A percentile compares a stretch with the other conserved stretches of the same genome.
Evolutionary conservation across 2,329 filamentous ascomycete genomes (phyloP).

Genomic region (Fusarium sp.): DNA sequence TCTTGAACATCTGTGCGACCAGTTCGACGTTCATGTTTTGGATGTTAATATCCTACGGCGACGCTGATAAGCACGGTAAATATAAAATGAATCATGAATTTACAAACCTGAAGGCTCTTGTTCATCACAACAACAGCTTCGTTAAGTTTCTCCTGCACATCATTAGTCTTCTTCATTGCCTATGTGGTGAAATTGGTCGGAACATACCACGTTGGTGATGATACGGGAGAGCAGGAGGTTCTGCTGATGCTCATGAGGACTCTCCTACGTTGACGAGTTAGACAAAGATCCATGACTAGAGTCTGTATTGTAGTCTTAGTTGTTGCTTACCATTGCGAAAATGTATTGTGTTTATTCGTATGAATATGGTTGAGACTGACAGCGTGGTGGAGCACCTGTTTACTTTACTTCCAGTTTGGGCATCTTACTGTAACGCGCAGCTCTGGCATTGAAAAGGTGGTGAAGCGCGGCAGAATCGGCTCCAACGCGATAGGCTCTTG

Average conservation of each 20-base stretch:
- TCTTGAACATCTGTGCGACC: conserved; percentile 99
- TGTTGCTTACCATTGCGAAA: conserved; percentile 24
- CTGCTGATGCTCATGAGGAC: conserved; percentile 97
- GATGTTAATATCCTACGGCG: conserved; percentile 86
- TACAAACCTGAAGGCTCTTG: conserved; percentile 79
- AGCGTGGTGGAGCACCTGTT: conserved; percentile 33
- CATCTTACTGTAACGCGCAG: conserved; percentile 6
- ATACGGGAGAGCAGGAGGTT: conserved; percentile 92
- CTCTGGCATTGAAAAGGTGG: conserved; percentile 38
- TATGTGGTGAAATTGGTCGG: neutral
- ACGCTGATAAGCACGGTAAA: conserved; percentile 3
- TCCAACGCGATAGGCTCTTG: conserved; percentile 24
- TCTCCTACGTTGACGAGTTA: conserved; percentile 68
- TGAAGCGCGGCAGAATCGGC: conserved; percentile 49
- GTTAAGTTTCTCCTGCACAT: conserved; percentile 88
- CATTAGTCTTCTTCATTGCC: conserved; percentile 3
- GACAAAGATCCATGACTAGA: neutral
- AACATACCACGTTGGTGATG: conserved; percentile 92
- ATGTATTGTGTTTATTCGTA: neutral
- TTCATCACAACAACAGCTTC: conserved; percentile 94
- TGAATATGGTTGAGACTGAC: neutral
- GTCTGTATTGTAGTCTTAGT: too few species aligned
- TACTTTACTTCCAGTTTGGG: conserved; percentile 27
- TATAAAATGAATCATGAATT: neutral
- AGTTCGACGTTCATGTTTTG: conserved; percentile 99